A percentile compares a stretch with the other conserved stretches of the same genome.
Evolutionary conservation across 306 rosid genomes (phyloP).

Genomic region (Clitoria ternatea): DNA sequence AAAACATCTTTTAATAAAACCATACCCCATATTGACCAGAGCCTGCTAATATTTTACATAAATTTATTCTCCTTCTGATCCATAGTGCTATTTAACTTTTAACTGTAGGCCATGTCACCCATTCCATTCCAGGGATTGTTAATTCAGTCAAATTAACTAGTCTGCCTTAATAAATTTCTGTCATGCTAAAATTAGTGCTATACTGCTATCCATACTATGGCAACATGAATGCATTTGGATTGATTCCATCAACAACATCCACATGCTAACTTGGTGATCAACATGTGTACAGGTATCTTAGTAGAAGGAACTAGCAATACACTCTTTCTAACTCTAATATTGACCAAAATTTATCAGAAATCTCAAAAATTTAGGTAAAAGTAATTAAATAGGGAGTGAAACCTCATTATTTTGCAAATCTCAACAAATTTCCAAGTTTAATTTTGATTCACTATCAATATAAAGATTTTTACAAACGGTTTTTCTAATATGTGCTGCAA

Average conservation of each 20-base stretch:
- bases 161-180: background rate
- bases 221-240: background rate
- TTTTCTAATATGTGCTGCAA: too few species aligned
- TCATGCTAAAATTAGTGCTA: background rate
- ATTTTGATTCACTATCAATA: too few species aligned
- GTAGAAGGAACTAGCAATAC: background rate
- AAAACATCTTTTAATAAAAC: constrained; percentile 8
- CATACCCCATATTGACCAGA: background rate
- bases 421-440: background rate
- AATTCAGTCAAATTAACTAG: background rate
- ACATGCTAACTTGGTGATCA: background rate
- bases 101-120: background rate
- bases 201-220: background rate
- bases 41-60: constrained; percentile 11
- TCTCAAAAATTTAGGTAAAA: background rate
- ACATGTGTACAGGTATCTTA: background rate
- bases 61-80: background rate
- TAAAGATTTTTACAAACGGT: too few species aligned
- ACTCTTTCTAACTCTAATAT: background rate
- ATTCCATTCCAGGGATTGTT: background rate
- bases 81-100: constrained; percentile 6
- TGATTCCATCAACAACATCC: constrained; percentile 11
- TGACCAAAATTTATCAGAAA: background rate
- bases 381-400: background rate
- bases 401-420: background rate